These are phyloP conservation scores for Mycena leptocephala DNA, from an alignment of 768 basidiomycete genomes.

Conservation along the genomic window DNA sequence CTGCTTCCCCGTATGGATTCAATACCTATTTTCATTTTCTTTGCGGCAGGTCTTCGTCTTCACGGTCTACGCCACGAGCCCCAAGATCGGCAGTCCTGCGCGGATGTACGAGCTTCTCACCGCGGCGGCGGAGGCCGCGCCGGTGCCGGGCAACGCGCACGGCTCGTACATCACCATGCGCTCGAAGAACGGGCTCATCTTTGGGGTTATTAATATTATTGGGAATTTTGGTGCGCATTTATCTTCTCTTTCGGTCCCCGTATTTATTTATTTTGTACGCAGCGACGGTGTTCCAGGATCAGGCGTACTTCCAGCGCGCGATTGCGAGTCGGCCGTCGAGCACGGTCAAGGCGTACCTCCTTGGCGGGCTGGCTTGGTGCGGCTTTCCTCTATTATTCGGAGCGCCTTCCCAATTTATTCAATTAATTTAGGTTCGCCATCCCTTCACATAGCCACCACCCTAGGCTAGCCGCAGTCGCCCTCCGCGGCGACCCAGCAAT, in stretches of 20 bases:
- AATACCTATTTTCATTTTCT: constrained; percentile 8
- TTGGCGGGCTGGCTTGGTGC: constrained; percentile 92
- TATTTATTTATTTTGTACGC: neutral
- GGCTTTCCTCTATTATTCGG: constrained; percentile 38
- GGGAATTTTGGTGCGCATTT: constrained; percentile 73
- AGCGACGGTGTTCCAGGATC: constrained; percentile 69
- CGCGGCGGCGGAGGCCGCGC: constrained; percentile 66
- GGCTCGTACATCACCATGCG: constrained; percentile 91
- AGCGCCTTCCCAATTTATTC: neutral
- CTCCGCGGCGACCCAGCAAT: constrained; percentile 74
- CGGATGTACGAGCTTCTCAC: constrained; percentile 88
- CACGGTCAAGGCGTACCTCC: constrained; percentile 93
- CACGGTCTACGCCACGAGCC: constrained; percentile 86
- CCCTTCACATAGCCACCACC: constrained; percentile 90
- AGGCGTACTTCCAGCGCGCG: constrained; percentile 94
- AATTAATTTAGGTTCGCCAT: constrained; percentile 77
- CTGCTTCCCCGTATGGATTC: neutral
- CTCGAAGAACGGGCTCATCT: constrained; percentile 84
- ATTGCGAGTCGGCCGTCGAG: constrained; percentile 89
- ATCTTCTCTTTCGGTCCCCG: too few species aligned
- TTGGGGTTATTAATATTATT: constrained; percentile 90
- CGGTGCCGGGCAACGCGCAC: constrained; percentile 86
- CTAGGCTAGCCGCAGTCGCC: constrained; percentile 92
- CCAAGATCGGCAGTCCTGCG: constrained; percentile 83
- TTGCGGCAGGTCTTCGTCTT: constrained; percentile 66